Evolutionary conservation across 2,329 filamentous ascomycete genomes (phyloP).

Genomic region (Fusarium tricinctum): DNA sequence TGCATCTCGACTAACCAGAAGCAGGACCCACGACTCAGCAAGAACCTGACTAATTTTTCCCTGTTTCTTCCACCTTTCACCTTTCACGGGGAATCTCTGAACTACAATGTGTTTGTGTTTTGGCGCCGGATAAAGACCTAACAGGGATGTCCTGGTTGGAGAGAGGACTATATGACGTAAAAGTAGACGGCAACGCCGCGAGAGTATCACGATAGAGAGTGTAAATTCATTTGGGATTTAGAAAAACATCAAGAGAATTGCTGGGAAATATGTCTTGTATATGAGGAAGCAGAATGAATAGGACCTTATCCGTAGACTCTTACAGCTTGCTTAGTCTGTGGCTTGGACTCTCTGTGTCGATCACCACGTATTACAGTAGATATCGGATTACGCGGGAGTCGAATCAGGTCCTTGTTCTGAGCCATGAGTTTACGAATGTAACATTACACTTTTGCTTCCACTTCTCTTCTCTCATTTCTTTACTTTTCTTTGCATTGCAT

Average conservation of each 20-base stretch:
- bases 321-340: constrained; percentile 1
- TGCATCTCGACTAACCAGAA: constrained; percentile 14
- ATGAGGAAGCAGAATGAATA: constrained; percentile 1
- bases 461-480: neutral
- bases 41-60: neutral
- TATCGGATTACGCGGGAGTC: constrained; percentile 8
- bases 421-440: constrained; percentile 2
- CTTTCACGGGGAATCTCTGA: no score
- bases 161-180: constrained; percentile 27
- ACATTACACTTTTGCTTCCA: neutral
- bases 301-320: neutral
- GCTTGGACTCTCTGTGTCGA: constrained; percentile 10
- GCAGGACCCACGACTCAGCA: constrained; percentile 18
- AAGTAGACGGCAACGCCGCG: constrained; percentile 23
- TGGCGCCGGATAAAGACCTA: constrained; percentile 5
- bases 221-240: neutral
- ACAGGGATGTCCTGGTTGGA: constrained; percentile 33
- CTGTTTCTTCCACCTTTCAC: no score
- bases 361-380: neutral
- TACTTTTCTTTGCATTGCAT: no score
- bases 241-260: constrained; percentile 2
- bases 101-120: neutral
- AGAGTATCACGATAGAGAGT: constrained; percentile 10
- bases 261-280: constrained; percentile 1
- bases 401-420: constrained; percentile 6